Conservation (phyloP, 2,329 filamentous ascomycete species). For the Saccharata proteae region DNA sequence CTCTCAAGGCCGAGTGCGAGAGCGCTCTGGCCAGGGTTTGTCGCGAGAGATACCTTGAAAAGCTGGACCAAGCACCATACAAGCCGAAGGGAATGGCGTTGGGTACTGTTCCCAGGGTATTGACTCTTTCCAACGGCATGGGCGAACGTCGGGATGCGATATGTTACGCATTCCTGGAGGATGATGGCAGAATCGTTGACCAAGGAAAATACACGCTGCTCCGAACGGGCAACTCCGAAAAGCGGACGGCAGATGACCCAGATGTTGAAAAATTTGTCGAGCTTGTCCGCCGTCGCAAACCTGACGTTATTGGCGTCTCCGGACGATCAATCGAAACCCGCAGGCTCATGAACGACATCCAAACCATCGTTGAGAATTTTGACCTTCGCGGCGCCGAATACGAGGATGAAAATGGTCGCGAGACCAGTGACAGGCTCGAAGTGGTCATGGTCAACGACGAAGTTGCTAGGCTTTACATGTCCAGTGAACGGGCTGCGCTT, state of each 20-base stretch:
- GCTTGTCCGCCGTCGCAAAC: slow-evolving; percentile 64
- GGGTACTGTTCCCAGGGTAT: slow-evolving; percentile 75
- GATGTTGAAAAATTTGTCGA: slow-evolving; percentile 63
- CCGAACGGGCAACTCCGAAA: slow-evolving; percentile 50
- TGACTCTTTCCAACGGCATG: slow-evolving; percentile 77
- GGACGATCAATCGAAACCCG: slow-evolving; percentile 82
- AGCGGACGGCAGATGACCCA: slow-evolving; percentile 52
- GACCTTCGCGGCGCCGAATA: slow-evolving; percentile 71
- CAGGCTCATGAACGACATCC: slow-evolving; percentile 69
- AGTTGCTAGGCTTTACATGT: slow-evolving; percentile 90
- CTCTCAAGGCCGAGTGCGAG: slow-evolving; percentile 84
- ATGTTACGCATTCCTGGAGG: slow-evolving; percentile 85
- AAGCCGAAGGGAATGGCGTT: slow-evolving; percentile 88
- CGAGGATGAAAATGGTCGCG: slow-evolving; percentile 59
- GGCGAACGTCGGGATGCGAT: slow-evolving; percentile 66
- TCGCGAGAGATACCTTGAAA: slow-evolving; percentile 76
- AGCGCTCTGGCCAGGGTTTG: slow-evolving; percentile 81
- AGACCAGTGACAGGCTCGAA: slow-evolving; percentile 67
- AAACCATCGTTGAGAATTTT: slow-evolving; percentile 65
- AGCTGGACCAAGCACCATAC: slow-evolving; percentile 89
- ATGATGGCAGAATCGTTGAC: slow-evolving; percentile 80
- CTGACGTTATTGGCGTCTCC: slow-evolving; percentile 81
- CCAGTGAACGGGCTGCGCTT: slow-evolving; percentile 62
- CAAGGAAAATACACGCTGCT: slow-evolving; percentile 80
- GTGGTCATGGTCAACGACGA: slow-evolving; percentile 92